Conservation (phyloP, 2,329 filamentous ascomycete genomes). For the Ilyonectria mors-panacis region DNA sequence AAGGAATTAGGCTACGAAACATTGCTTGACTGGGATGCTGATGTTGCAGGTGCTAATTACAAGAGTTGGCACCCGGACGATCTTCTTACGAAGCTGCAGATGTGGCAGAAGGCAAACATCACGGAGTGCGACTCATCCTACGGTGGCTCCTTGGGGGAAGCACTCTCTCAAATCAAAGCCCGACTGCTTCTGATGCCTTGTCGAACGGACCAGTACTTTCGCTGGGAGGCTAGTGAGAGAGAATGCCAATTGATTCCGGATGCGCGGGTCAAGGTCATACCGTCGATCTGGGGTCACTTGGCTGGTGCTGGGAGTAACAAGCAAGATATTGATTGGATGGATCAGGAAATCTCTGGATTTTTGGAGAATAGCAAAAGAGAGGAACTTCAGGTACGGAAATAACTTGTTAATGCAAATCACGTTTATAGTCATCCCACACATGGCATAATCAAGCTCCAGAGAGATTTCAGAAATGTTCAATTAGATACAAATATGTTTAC, state of each 20-base stretch:
- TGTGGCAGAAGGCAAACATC: conserved; percentile 63
- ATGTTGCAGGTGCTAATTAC: conserved; percentile 50
- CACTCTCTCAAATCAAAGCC: conserved; percentile 72
- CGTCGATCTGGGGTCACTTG: conserved; percentile 56
- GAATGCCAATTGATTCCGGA: conserved; percentile 49
- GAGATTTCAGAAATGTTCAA: no score
- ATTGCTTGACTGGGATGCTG: conserved; percentile 55
- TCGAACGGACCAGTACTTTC: conserved; percentile 78
- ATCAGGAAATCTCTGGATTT: conserved; percentile 49
- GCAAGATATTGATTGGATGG: conserved; percentile 52
- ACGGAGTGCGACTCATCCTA: conserved; percentile 39
- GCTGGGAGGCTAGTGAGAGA: conserved; percentile 54
- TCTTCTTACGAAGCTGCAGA: conserved; percentile 56
- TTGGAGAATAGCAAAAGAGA: conserved; percentile 13
- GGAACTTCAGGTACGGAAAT: background rate
- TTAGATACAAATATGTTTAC: no score
- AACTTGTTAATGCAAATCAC: background rate
- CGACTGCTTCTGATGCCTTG: conserved; percentile 73
- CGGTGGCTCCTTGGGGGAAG: conserved; percentile 60
- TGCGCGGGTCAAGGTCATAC: conserved; percentile 51
- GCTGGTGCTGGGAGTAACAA: conserved; percentile 51
- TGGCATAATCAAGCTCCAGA: background rate
- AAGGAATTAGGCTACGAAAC: conserved; percentile 52
- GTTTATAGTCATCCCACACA: background rate
- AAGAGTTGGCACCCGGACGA: conserved; percentile 61